phyloP scores from a whole-genome alignment of 129 eudicot species.

The Rutidosis leptorrhynchoides region DNA sequence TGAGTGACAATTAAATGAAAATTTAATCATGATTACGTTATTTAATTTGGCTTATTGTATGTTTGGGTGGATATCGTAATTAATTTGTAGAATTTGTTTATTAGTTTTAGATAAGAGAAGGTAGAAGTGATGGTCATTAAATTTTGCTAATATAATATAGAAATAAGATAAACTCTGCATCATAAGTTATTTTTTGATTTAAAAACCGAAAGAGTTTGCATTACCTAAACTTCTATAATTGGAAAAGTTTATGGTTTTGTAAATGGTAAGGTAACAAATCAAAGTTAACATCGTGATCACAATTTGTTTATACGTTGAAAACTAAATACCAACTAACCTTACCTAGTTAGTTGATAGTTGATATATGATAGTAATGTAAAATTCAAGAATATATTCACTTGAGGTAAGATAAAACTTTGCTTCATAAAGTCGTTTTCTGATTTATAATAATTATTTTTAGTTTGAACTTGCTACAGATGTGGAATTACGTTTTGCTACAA shows the following conservation, averaged over 20 bases:
- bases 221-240: slow-evolving; percentile 31
- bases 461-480: slow-evolving; percentile 45
- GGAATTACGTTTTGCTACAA: slow-evolving; percentile 52
- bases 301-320: slow-evolving; percentile 7
- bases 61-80: background rate
- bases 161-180: slow-evolving; percentile 20
- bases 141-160: background rate
- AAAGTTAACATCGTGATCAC: slow-evolving; percentile 13
- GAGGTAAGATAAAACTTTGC: no score
- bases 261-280: slow-evolving; percentile 22
- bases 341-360: background rate
- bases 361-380: no score
- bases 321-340: background rate
- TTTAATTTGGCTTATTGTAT: background rate
- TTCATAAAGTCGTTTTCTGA: no score
- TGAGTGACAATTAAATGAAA: background rate
- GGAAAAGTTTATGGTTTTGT: slow-evolving; percentile 20
- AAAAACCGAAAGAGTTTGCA: slow-evolving; percentile 17
- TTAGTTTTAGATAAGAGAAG: slow-evolving; percentile 21
- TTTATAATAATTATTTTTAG: slow-evolving; percentile 8
- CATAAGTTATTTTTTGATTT: slow-evolving; percentile 28
- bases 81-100: background rate
- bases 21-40: background rate
- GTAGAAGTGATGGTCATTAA: slow-evolving; percentile 21
- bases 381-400: slow-evolving; percentile 5